Base-by-base conservation (phyloP, 805 yeast species). In the Monosporozyma solicola region DNA sequence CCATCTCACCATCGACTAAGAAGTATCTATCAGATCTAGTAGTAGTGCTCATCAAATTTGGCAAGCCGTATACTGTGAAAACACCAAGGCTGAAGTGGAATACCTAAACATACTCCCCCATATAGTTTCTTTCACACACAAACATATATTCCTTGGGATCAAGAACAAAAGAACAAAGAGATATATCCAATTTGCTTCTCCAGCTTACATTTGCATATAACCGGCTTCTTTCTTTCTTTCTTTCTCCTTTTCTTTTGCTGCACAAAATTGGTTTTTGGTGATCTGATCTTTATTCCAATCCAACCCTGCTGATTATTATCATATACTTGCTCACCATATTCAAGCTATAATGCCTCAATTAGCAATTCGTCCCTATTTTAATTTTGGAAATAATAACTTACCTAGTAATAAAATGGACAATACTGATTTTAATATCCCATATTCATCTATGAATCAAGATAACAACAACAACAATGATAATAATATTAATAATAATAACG, bases 281-380 rank as follows among this genome's bases (percentile, higher is more conserved):
- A 8, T 32, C 32, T 47, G 16, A 11, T 8, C 25, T 25, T 44
- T 13, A 5, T 45, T 27, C 29, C 13, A 5, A 15, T 35, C 39
- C 16, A 15, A 35, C n/a, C 13, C n/a, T 35, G 39, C 39, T 35
- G 15, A 35, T 35, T 35, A 35, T 4, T 15, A 35, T 15, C 39
- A 15, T 35, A 35, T 11, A 5, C 16, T 35, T 13, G 39, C n/a
- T 35, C 39, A 35, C 4, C 16, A 35, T 35, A 35, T 13, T 35
- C 39, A 35, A 35, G 49, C 29, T 47, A 47, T 35, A 35, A 47
- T 47, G 49, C 49, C 49, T 20, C 43, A 47, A 47, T 22, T 47
- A 47, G 39, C 49, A 22, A 47, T 47, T 13, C 49, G 32, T 33
- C 25, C 25, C 41, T 35, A 33, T 35, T 33, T 35, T 47, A 47